phyloP scores from a whole-genome alignment of 192 early-diverging fungal genomes.

The Glomus cerebriforme region DNA sequence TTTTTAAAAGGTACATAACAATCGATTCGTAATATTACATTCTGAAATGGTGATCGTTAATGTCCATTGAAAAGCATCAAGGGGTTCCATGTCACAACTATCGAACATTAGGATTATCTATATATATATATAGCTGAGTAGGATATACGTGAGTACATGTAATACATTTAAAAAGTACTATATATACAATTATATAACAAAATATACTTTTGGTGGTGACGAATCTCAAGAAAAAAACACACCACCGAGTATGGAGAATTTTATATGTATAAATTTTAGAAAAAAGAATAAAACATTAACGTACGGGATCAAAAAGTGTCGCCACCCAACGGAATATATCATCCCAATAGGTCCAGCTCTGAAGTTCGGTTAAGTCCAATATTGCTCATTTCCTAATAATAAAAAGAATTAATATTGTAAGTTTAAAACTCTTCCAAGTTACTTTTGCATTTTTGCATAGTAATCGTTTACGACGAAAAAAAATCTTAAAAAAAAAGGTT shows the following conservation, averaged over 20 bases:
- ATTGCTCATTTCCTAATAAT: slow-evolving; percentile 82
- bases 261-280: too few species aligned
- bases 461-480: too few species aligned
- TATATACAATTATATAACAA: too few species aligned
- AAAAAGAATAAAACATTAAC: too few species aligned
- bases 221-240: slow-evolving; percentile 96
- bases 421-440: too few species aligned
- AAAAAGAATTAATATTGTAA: too few species aligned
- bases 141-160: too few species aligned
- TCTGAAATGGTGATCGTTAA: slow-evolving; percentile 65
- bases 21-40: neutral
- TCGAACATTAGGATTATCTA: slow-evolving; percentile 91
- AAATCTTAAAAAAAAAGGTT: too few species aligned
- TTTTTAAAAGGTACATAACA: too few species aligned
- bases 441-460: too few species aligned
- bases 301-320: slow-evolving; percentile 90
- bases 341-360: slow-evolving; percentile 91
- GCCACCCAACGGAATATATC: slow-evolving; percentile 96
- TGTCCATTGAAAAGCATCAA: slow-evolving; percentile 98
- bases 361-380: slow-evolving; percentile 94
- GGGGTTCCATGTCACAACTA: slow-evolving; percentile 95
- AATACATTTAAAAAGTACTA: too few species aligned
- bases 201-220: slow-evolving; percentile 89
- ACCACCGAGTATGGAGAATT: slow-evolving; percentile 85
- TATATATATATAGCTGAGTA: too few species aligned